Conservation (phyloP, 495 filamentous ascomycete genomes). For the Thozetella sp. region DNA sequence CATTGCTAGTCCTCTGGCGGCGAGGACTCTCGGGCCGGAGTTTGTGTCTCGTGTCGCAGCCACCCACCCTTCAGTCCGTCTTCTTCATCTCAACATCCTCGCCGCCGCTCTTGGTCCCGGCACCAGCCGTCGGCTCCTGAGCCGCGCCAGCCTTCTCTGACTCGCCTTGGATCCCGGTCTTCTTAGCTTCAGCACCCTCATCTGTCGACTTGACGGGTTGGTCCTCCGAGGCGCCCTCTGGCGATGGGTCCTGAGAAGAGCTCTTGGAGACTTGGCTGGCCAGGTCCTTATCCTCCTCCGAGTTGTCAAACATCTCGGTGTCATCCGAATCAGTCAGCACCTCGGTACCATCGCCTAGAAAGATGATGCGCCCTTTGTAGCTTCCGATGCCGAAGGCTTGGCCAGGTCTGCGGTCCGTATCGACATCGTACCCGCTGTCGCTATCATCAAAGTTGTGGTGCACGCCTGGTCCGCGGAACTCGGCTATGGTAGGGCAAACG, state of each 20-base stretch:
- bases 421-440: constrained; percentile 88
- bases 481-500: constrained; percentile 62
- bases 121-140: background rate
- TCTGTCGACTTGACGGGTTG: constrained; percentile 4
- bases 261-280: constrained; percentile 53
- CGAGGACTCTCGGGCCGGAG: too few species aligned
- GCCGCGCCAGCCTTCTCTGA: background rate
- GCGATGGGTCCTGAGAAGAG: constrained; percentile 12
- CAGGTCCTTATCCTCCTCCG: constrained; percentile 81
- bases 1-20: background rate
- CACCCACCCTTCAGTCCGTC: background rate
- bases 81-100: background rate
- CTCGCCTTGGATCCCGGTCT: background rate
- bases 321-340: constrained; percentile 84
- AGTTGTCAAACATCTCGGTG: constrained; percentile 87
- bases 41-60: background rate
- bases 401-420: constrained; percentile 57
- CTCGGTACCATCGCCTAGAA: constrained; percentile 93
- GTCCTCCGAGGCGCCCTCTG: background rate
- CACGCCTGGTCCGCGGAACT: constrained; percentile 90
- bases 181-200: constrained; percentile 7
- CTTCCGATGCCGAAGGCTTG: constrained; percentile 59
- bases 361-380: constrained; percentile 81
- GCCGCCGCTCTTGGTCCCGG: background rate
- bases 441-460: constrained; percentile 93